Evolutionary conservation across 176 grass and related monocot species (phyloP), one percentile per base, ranked within the genome.

Genomic region (Neostapfia colusana): DNA sequence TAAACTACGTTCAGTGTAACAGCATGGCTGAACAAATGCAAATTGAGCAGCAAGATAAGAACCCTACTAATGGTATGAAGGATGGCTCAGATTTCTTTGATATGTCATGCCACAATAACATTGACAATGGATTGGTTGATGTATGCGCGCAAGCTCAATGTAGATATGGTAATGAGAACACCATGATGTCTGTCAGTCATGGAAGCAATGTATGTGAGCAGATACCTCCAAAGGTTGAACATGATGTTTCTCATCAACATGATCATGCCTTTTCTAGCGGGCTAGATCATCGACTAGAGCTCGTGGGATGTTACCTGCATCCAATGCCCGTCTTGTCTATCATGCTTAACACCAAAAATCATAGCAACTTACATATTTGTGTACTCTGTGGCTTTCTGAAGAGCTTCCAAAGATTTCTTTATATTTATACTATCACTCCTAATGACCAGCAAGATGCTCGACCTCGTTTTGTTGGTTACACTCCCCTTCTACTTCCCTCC

Each of bases 401-500:
- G 65, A 82, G 64, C 81, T 85, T 69, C 72, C 28, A 88, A 74
- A 93, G 89, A 58, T 79, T 37, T 46, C 41, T 97, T 81, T 91
- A 89, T 85, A 81, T 93, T 63, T 93, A 93, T 55, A 68, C 40
- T 49, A 46, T 91, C 70, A 57, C 58, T 76, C 49, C 57, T 61
- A 28, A 83, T 12, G 86, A 82, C 55, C 65, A 89, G 36, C 65
- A 84, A 63, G 84, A 72, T 38, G 50, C 39, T 44, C 57, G 69
- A 62, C 90, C 94, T 69, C 72, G 50, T 87, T 93, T 97, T 90
- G 67, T 85, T 79, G 90, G 89, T 72, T 79, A 93, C 72, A 88
- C 90, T 49, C 67, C 78, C 86, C 81, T 91, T 81, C 10, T 88
- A 79, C 65, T 91, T 23, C 87, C 88, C 64, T 82, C 88, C 62